Evolutionary conservation across 768 basidiomycete genomes (phyloP).

Genomic region (Kwoniella sp.): DNA sequence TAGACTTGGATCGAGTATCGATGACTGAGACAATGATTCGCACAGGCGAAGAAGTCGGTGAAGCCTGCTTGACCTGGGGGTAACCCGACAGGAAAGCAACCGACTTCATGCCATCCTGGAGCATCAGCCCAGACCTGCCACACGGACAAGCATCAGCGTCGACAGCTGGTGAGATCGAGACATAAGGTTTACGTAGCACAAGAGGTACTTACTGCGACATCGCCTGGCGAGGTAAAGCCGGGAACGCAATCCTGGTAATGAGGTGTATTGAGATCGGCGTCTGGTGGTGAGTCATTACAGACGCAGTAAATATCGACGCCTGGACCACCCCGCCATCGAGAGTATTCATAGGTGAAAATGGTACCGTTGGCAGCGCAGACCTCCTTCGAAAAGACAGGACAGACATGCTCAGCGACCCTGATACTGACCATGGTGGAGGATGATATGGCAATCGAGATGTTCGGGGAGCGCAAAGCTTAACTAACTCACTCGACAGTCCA

Average conservation of each 20-base stretch:
- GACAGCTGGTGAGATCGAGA: too few species aligned
- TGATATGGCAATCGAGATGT: too few species aligned
- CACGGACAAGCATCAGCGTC: too few species aligned
- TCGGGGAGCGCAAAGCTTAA: too few species aligned
- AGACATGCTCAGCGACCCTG: too few species aligned
- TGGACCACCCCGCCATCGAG: not conserved
- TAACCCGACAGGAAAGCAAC: not conserved
- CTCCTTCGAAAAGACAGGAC: not conserved
- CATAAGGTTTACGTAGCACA: too few species aligned
- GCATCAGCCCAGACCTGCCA: not conserved
- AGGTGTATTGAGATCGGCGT: not conserved
- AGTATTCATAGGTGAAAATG: constrained; percentile 5
- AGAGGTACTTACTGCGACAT: not conserved
- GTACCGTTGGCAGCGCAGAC: not conserved
- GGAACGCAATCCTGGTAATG: not conserved
- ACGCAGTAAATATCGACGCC: constrained; percentile 3
- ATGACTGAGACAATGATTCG: not conserved
- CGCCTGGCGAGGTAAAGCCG: not conserved
- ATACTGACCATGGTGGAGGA: too few species aligned
- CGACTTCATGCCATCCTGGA: not conserved
- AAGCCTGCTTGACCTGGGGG: not conserved
- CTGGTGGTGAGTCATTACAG: constrained; percentile 5
- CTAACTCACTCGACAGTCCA: constrained; percentile 3
- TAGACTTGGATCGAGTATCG: not conserved
- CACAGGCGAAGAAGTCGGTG: not conserved